Percentiles rank a stretch among this genome's conserved stretches.
These are phyloP conservation scores for Prunus mira DNA, from an alignment of 306 rosid genomes.

Conservation along the genomic window DNA sequence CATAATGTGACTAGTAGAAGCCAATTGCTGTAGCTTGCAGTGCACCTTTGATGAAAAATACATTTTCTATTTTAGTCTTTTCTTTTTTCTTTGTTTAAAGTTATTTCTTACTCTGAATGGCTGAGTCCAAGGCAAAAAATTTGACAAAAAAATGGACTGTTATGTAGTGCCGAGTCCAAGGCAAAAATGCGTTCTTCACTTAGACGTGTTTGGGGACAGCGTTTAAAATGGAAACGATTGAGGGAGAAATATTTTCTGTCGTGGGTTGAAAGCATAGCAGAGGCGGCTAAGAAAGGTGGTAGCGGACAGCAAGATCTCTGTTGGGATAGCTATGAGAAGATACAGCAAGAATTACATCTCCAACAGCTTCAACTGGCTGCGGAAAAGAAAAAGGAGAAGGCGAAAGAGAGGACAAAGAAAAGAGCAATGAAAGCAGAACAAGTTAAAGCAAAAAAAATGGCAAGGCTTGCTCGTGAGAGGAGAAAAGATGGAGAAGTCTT, in stretches of 20 bases:
- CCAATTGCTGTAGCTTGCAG: not conserved
- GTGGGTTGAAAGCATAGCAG: conserved; percentile 64
- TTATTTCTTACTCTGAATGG: not conserved
- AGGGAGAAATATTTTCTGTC: conserved; percentile 42
- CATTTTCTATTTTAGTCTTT: not conserved
- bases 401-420: conserved; percentile 41
- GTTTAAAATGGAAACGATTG: conserved; percentile 42
- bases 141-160: not conserved
- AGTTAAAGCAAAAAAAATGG: conserved; percentile 45
- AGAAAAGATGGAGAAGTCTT: conserved; percentile 2
- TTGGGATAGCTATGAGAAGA: conserved; percentile 71
- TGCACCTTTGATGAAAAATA: conserved; percentile 2
- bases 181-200: conserved; percentile 66
- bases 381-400: conserved; percentile 48
- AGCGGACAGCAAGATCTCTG: conserved; percentile 54
- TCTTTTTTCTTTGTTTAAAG: not conserved
- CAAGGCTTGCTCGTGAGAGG: conserved; percentile 28
- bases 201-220: conserved; percentile 56
- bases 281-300: conserved; percentile 72
- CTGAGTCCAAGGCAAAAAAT: not conserved
- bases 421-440: conserved; percentile 47
- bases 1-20: not conserved
- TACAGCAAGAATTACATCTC: conserved; percentile 42
- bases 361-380: conserved; percentile 40
- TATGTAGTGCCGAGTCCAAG: conserved; percentile 62